Evolutionary conservation across 2,329 filamentous ascomycete genomes (phyloP).

Genomic region (Monascus ruber): DNA sequence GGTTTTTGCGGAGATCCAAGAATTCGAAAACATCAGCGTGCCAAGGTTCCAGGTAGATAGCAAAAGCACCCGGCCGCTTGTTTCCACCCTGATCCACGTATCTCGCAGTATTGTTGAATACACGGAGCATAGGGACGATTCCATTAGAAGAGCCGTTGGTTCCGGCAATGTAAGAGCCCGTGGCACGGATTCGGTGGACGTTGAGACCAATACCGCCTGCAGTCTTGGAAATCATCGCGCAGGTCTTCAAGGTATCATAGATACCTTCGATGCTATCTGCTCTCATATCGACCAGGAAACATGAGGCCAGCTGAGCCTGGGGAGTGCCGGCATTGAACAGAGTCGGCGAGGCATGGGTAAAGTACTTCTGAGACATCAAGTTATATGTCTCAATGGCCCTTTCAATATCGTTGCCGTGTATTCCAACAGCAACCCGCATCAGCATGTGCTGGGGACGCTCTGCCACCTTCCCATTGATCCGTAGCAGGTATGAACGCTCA

Average conservation of each 20-base stretch:
- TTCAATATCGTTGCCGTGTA: slow-evolving; percentile 91
- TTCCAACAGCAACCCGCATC: slow-evolving; percentile 96
- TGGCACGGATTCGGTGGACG: slow-evolving; percentile 90
- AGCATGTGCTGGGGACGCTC: slow-evolving; percentile 99
- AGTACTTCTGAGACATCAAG: slow-evolving; percentile 97
- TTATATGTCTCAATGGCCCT: slow-evolving; percentile 96
- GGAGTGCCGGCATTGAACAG: slow-evolving; percentile 97
- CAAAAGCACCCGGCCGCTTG: slow-evolving; percentile 96
- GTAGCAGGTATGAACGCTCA: slow-evolving; percentile 92
- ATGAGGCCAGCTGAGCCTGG: slow-evolving; percentile 87
- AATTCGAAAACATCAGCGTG: slow-evolving; percentile 97
- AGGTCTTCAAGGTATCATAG: slow-evolving; percentile 97
- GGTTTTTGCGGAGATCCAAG: slow-evolving; percentile 96
- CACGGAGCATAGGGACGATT: slow-evolving; percentile 92
- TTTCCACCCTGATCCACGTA: slow-evolving; percentile 99
- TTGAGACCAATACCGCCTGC: slow-evolving; percentile 96
- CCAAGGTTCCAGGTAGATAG: slow-evolving; percentile 98
- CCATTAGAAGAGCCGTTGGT: slow-evolving; percentile 98
- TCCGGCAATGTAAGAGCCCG: slow-evolving; percentile 93
- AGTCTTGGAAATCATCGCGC: slow-evolving; percentile 99
- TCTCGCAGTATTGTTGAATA: slow-evolving; percentile 98
- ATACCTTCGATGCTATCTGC: slow-evolving; percentile 99
- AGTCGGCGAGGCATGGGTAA: slow-evolving; percentile 95
- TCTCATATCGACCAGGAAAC: slow-evolving; percentile 99
- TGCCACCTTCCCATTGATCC: slow-evolving; percentile 89